Base-by-base conservation (phyloP, 257 asterid genomes). In the Solanum okadae region DNA sequence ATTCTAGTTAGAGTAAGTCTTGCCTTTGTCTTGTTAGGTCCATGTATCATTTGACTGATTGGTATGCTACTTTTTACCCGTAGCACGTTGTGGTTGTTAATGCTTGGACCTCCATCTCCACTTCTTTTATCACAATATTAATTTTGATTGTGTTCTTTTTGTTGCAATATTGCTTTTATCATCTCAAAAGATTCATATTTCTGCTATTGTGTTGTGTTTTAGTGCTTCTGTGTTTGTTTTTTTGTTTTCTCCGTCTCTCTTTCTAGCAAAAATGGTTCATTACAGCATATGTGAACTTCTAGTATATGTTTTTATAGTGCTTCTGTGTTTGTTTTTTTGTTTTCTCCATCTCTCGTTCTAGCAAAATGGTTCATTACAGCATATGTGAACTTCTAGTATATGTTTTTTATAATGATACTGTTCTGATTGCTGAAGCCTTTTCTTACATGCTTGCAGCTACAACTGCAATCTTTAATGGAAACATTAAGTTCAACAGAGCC, bases 401-500 rank as follows among this genome's bases (percentile, higher is more conserved):
- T 52, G n/a, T 82, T 72, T 52, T 73, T 70, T 31, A 86, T 84
- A 40, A 88, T 84, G 90, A 31, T 63, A 71, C 67, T 86, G 63
- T 52, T 61, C 87, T 86, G 87, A 89, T 89, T 88, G 83, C 87
- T 88, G 76, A 72, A 37, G 88, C 82, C 90, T 88, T 33, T 86
- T 40, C 85, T 89, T 86, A 88, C 88, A 31, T 93, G 88, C 87
- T 89, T 92, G 96, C 96, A 97, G 99, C 93, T 92, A 87, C 99
- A 97, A 94, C 96, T 97, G 88, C 98, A 94, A 93, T 97, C 99
- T 88, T 93, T 97, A 89, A 97, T 97, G 99, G 99, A 97, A 87
- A 97, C 98, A 68, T 93, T 97, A 89, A 96, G 71, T 91, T 93
- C 96, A 87, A 96, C 99, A 37, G 99, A 96, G 90, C 99, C 99